Evolutionary conservation across 768 basidiomycete species (phyloP).

Genomic region (Russula earlei): DNA sequence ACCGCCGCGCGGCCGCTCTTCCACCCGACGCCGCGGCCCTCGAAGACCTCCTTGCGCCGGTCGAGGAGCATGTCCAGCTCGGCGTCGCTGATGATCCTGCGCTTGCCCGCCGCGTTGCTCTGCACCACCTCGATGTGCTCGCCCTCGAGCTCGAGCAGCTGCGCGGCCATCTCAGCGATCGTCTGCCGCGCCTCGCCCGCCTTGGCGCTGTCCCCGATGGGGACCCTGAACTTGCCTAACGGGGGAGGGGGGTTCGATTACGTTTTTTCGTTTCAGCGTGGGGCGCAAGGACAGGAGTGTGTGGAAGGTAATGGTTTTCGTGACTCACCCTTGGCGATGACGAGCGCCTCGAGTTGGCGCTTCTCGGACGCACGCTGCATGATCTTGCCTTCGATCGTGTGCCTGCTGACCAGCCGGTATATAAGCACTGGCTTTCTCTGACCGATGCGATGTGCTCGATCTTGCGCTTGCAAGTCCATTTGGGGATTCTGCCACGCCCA

Average conservation of each 20-base stretch:
- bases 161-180: constrained; percentile 72
- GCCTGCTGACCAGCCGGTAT: constrained; percentile 76
- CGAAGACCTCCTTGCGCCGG: constrained; percentile 63
- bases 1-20: too few relatives aligned
- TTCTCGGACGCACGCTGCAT: constrained; percentile 83
- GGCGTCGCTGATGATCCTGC: constrained; percentile 67
- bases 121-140: constrained; percentile 86
- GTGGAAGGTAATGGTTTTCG: neutral
- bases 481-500: constrained; percentile 65
- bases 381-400: constrained; percentile 89
- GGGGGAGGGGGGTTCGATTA: too few relatives aligned
- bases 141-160: constrained; percentile 69
- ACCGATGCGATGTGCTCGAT: constrained; percentile 92
- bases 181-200: constrained; percentile 43
- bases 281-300: neutral
- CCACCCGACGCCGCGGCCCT: constrained; percentile 66
- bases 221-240: constrained; percentile 71
- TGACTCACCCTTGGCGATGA: constrained; percentile 80
- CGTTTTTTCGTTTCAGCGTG: neutral
- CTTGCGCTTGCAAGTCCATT: constrained; percentile 94
- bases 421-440: constrained; percentile 87
- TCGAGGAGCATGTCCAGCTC: constrained; percentile 80
- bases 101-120: constrained; percentile 57
- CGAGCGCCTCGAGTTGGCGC: constrained; percentile 84
- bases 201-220: constrained; percentile 38